phyloP scores from a whole-genome alignment of 2,329 filamentous ascomycete species.

The Gaeumannomyces sp. region DNA sequence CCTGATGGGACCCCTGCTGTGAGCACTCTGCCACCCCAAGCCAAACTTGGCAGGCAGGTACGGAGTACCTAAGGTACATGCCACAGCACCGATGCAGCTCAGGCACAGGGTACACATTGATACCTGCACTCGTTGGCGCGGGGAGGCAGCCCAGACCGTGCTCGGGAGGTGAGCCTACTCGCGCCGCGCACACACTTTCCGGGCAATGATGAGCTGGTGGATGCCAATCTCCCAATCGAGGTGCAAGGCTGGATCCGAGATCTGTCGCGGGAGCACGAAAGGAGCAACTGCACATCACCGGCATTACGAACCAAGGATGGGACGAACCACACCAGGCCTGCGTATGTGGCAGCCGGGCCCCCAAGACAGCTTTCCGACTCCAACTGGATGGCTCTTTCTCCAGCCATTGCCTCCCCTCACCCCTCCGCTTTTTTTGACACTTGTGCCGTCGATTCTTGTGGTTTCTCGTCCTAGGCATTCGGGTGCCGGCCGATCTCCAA shows the following conservation, averaged over 20 bases:
- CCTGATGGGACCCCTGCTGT: neutral
- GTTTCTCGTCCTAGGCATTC: neutral
- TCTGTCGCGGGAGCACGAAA: slow-evolving; percentile 2
- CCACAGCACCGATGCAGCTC: too few species aligned
- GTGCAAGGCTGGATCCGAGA: slow-evolving; percentile 1
- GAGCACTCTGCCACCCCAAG: neutral
- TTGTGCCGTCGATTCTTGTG: neutral
- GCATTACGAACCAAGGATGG: neutral
- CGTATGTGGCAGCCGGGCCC: neutral
- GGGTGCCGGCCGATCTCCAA: neutral
- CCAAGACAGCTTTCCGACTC: neutral
- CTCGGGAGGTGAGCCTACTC: too few species aligned
- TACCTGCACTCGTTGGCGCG: neutral
- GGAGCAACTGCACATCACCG: slow-evolving; percentile 3
- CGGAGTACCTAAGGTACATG: too few species aligned
- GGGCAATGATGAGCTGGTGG: neutral
- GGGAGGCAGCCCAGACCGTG: neutral
- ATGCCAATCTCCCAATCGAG: slow-evolving; percentile 1
- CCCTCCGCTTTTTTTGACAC: too few species aligned
- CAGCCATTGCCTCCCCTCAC: too few species aligned
- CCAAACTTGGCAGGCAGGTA: neutral
- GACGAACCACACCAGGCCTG: neutral
- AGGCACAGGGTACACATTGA: neutral
- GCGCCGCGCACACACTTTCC: neutral
- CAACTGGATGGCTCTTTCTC: neutral